Evolutionary conservation across 2,329 filamentous ascomycete species (phyloP), one percentile per base, ranked within the genome.

Genomic region (Fusarium sambucinum): DNA sequence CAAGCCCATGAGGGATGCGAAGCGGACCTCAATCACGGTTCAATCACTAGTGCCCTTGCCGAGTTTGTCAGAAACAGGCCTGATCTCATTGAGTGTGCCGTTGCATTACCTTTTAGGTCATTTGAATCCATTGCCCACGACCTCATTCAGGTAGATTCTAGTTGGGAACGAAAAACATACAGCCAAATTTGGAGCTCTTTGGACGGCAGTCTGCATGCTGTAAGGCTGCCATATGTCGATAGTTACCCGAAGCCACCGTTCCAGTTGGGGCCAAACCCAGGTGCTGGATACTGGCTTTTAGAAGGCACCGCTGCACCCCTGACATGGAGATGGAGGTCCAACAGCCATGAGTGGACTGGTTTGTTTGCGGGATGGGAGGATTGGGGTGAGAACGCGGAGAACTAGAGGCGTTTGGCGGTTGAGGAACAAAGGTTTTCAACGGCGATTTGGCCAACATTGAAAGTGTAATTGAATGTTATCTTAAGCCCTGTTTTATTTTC

Each of bases 111-210:
- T 23, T 6, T 4, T 1, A 2, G 1, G 0, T 3, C 9, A 5
- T 30, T 52, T 5, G 27, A 32, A 5, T 2, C 5, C 5, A 17
- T 17, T 7, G 37, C 25, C 13, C 7, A 2, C 6, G 6, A 23
- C 2, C 10, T 30, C 1, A 3, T 40, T 3, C 10, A 25, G 2
- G 32, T 5, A 23, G 1, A 27, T 1, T 6, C n/a, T 7, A 9
- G 6, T n/a, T 30, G 16, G 16, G 29, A 13, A 21, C 37, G 37
- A 32, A 5, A 14, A 10, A 21, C 51, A 1, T 35, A 29, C 2
- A 33, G 41, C 5, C 3, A 54, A n/a, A 9, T 46, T 21, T 54
- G 51, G 51, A 19, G 23, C 14, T 17, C 29, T 1, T 25, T 27
- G 9, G 51, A 54, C 17, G 30, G 21, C 12, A 19, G 8, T 8